Evolutionary conservation across 257 asterid genomes (phyloP).

Genomic region (Scutellaria barbata): DNA sequence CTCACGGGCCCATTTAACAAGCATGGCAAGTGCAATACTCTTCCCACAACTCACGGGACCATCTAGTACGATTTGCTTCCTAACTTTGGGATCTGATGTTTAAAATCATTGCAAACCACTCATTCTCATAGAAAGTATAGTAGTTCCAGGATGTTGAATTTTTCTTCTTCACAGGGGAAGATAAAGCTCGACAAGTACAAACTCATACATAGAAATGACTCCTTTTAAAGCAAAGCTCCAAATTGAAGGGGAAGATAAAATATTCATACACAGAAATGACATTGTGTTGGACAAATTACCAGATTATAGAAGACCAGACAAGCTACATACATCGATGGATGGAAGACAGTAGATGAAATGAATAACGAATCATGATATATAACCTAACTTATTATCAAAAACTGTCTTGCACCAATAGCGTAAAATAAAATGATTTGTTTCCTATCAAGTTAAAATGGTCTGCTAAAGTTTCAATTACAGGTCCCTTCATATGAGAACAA

Average conservation of each 20-base stretch:
- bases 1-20: conserved; percentile 93
- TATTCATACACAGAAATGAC: conserved; percentile 6
- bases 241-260: neutral
- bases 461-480: neutral
- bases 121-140: conserved; percentile 20
- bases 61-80: conserved; percentile 77
- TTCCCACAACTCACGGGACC: conserved; percentile 91
- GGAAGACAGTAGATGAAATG: conserved; percentile 1
- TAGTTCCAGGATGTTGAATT: conserved; percentile 6
- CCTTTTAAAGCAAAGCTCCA: conserved; percentile 11
- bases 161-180: neutral
- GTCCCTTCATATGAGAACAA: neutral
- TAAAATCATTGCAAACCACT: conserved; percentile 31
- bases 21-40: conserved; percentile 94
- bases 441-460: neutral
- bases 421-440: neutral
- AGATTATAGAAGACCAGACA: neutral
- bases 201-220: neutral
- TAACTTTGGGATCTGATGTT: conserved; percentile 69
- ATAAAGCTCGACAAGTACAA: neutral
- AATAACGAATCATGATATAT: neutral
- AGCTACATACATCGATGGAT: neutral
- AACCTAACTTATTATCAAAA: neutral
- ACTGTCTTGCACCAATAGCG: neutral
- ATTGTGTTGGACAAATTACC: conserved; percentile 2